These are phyloP conservation scores for Thuja plicata DNA, from an alignment of 83 land plant genomes.

Conservation along the genomic window DNA sequence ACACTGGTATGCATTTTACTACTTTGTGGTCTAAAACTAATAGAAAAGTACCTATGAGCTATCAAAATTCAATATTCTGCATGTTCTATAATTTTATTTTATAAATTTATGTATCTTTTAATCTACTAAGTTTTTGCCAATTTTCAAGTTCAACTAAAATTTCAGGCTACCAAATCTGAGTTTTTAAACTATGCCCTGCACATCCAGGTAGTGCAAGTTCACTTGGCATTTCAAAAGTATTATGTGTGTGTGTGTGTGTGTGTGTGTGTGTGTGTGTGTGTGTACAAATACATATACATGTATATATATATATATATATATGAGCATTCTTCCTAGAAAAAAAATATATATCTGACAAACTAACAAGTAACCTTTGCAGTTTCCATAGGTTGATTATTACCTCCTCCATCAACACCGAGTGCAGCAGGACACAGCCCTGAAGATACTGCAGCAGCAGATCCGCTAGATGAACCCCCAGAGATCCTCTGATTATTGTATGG, in stretches of 20 bases:
- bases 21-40: too few relatives aligned
- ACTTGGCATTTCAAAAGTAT: background rate
- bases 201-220: background rate
- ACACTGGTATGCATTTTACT: too few relatives aligned
- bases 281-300: too few relatives aligned
- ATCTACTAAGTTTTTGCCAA: too few relatives aligned
- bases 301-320: too few relatives aligned
- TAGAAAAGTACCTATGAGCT: too few relatives aligned
- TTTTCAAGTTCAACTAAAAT: background rate
- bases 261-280: too few relatives aligned
- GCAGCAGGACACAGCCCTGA: constrained; percentile 92
- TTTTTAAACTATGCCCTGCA: too few relatives aligned
- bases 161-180: background rate
- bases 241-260: too few relatives aligned
- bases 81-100: too few relatives aligned
- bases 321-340: background rate
- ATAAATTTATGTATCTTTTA: too few relatives aligned
- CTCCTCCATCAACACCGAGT: constrained; percentile 97
- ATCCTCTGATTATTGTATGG: constrained; percentile 62
- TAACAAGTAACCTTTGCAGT: background rate
- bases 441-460: constrained; percentile 93
- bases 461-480: constrained; percentile 97
- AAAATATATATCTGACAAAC: background rate
- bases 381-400: constrained; percentile 27
- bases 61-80: background rate